A percentile compares a stretch with the other conserved stretches of the same genome.
Evolutionary conservation across 2,329 filamentous ascomycete genomes (phyloP).

Genomic region (Arthrobotrys sphaeroides): DNA sequence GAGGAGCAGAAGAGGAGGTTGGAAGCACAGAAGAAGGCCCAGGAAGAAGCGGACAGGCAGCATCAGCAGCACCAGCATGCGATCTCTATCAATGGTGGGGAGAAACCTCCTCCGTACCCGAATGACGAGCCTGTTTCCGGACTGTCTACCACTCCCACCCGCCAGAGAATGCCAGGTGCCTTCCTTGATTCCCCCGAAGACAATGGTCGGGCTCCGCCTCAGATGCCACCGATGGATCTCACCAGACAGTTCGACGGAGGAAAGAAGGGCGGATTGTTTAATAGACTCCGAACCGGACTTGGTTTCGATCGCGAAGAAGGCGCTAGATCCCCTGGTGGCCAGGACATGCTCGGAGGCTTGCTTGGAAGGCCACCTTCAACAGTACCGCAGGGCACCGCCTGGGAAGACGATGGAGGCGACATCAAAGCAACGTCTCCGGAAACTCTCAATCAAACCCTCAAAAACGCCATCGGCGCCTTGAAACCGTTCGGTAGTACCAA

Average conservation of each 20-base stretch:
- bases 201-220: not conserved
- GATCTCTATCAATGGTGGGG: constrained; percentile 2
- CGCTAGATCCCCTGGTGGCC: constrained; percentile 5
- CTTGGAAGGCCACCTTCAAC: constrained; percentile 27
- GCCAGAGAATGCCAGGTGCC: constrained; percentile 48
- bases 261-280: constrained; percentile 33
- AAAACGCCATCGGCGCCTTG: constrained; percentile 80
- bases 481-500: constrained; percentile 77
- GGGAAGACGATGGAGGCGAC: constrained; percentile 57
- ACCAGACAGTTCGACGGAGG: constrained; percentile 12
- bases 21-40: constrained; percentile 75
- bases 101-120: constrained; percentile 2
- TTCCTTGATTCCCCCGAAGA: constrained; percentile 52
- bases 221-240: constrained; percentile 1
- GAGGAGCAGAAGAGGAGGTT: constrained; percentile 81
- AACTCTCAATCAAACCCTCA: constrained; percentile 74
- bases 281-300: constrained; percentile 40
- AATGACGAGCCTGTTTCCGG: constrained; percentile 11
- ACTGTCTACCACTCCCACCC: constrained; percentile 37
- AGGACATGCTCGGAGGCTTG: constrained; percentile 28
- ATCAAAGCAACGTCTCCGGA: constrained; percentile 66
- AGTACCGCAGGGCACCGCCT: constrained; percentile 34
- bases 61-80: not conserved
- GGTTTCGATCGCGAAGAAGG: constrained; percentile 37
- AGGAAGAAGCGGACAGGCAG: constrained; percentile 69